These are phyloP conservation scores for Vigna unguiculata DNA, from an alignment of 306 rosid genomes.

Conservation along the genomic window DNA sequence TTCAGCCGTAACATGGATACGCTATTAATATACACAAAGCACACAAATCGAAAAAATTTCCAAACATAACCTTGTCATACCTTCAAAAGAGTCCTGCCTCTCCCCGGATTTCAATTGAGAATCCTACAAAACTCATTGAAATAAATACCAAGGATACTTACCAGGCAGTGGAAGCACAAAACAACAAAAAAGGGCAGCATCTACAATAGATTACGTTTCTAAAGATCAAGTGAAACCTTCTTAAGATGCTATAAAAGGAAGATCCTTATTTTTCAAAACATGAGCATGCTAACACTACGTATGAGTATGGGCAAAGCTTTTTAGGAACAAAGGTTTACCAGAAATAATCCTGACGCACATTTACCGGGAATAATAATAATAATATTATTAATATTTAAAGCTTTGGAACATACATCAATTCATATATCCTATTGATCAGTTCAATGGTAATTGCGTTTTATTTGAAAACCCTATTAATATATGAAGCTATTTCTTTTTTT, in stretches of 20 bases:
- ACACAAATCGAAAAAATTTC: background rate
- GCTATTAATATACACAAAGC: background rate
- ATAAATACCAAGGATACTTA: background rate
- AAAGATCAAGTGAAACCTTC: background rate
- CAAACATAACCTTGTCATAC: background rate
- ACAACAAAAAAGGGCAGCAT: background rate
- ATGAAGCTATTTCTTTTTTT: background rate
- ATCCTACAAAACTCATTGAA: background rate
- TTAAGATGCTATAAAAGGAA: background rate
- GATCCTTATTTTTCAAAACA: background rate
- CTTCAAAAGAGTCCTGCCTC: slow-evolving; percentile 9
- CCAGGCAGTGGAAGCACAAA: background rate
- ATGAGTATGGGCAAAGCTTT: background rate
- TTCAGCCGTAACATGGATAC: background rate
- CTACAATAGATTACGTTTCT: background rate
- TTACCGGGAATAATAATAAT: background rate
- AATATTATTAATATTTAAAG: background rate
- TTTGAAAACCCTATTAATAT: background rate
- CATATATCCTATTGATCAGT: background rate
- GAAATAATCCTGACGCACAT: background rate
- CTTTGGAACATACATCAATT: background rate
- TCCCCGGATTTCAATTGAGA: slow-evolving; percentile 6
- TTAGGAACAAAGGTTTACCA: background rate
- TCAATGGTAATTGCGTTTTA: background rate
- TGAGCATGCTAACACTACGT: background rate